These are phyloP conservation scores for Ziziphus jujuba DNA, from an alignment of 306 rosid species.

Conservation along the genomic window DNA sequence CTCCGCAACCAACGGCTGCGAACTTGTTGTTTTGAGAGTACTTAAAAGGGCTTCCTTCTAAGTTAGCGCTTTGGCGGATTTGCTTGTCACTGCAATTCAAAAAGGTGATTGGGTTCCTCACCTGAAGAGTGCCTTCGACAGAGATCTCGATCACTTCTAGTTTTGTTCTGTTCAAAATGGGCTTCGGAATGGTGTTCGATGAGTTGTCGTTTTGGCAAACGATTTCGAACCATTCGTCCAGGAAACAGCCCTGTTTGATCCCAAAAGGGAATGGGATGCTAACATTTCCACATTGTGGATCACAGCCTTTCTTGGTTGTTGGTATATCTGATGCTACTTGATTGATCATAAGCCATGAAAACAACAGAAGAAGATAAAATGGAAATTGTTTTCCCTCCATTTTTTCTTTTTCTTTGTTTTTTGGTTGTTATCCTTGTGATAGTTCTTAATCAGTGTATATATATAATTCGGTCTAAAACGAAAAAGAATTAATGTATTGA, in stretches of 20 bases:
- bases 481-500: too few species aligned
- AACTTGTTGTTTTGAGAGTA: conserved; percentile 8
- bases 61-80: not conserved
- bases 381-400: too few species aligned
- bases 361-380: not conserved
- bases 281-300: not conserved
- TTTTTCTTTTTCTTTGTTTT: too few species aligned
- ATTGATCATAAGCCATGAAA: not conserved
- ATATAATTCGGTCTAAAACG: too few species aligned
- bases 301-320: conserved; percentile 15
- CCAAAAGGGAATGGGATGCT: conserved; percentile 4
- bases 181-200: not conserved
- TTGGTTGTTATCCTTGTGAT: too few species aligned
- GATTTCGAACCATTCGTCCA: conserved; percentile 4
- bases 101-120: not conserved
- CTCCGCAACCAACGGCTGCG: conserved; percentile 10
- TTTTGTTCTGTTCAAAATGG: not conserved
- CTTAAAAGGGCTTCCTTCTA: not conserved
- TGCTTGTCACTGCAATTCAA: not conserved
- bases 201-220: not conserved
- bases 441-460: too few species aligned
- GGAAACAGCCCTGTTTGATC: conserved; percentile 5
- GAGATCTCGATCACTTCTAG: not conserved
- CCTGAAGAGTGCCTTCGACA: not conserved
- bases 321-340: not conserved